Evolutionary conservation across 1,139 yeast genomes (phyloP), one percentile per base, ranked within the genome.

Genomic region (Geotrichum fermentans): DNA sequence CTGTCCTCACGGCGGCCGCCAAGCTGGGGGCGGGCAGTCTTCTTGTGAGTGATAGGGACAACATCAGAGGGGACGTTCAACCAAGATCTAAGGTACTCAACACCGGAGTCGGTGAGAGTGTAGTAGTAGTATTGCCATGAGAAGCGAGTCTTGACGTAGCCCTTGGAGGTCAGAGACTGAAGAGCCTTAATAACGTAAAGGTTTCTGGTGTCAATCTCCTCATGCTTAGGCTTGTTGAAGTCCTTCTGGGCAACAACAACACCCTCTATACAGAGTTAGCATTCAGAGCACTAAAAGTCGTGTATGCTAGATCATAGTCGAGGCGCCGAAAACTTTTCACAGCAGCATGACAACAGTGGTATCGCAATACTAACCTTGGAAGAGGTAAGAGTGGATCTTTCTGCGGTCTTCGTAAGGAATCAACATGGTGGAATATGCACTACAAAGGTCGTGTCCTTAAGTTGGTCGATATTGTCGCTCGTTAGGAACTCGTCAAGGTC

Each of bases 61-160:
- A 92, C 86, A 77, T 90, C 96, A 75, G 85, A 94, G 77, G 98
- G 98, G 70, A 94, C 83, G 83, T 90, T 90, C 76, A 94, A 86
- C 87, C 90, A 95, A 73, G 86, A 88, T 80, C 97, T 87, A 74
- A 94, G 86, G 86, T 80, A 92, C 73, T 89, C 96, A 63, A 94
- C 94, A 83, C 99, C 99, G 78, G 87, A 97, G 74, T 94, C 97
- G 73, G 97, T 92, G 74, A 94, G 87, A 82, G 98, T 89, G 95
- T 94, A 94, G 96, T 94, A 94, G 81, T 92, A 94, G 83, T 88
- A 88, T 85, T 90, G 97, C 99, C 99, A 92, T 70, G 98, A 92
- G 85, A 92, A 92, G 79, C 90, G 97, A 69, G 99, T 92, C 87
- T 90, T 89, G 77, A 92, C 97, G 83, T 71, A 92, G 74, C 99